Percentiles rank a stretch among this genome's conserved stretches.
Evolutionary conservation across 805 yeast genomes (phyloP).

Genomic region (Kuraishia floccosa): DNA sequence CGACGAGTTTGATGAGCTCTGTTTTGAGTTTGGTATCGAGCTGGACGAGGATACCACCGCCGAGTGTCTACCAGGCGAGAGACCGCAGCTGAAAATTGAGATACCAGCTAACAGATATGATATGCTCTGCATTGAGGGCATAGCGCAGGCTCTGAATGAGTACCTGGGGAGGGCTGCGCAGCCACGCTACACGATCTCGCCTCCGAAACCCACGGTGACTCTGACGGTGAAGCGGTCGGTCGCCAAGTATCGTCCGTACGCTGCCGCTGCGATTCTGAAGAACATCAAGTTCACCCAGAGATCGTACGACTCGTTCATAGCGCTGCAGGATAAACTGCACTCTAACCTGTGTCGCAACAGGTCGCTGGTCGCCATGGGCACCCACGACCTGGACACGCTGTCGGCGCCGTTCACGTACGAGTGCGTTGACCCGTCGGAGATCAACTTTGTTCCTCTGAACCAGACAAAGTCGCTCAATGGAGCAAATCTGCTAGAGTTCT

Average conservation of each 20-base stretch:
- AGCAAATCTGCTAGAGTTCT: conserved; percentile 72
- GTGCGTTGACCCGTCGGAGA: conserved; percentile 69
- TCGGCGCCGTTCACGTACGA: conserved; percentile 79
- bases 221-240: conserved; percentile 73
- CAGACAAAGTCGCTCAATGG: conserved; percentile 66
- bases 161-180: conserved; percentile 60
- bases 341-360: conserved; percentile 94
- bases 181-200: conserved; percentile 57
- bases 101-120: conserved; percentile 98
- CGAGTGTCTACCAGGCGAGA: conserved; percentile 59
- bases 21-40: conserved; percentile 96
- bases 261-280: conserved; percentile 90
- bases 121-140: conserved; percentile 96
- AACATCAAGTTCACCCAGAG: conserved; percentile 73
- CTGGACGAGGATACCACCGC: conserved; percentile 95
- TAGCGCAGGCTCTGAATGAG: conserved; percentile 88
- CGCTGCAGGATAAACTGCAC: conserved; percentile 93
- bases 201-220: conserved; percentile 46
- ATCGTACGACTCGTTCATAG: conserved; percentile 87
- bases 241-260: conserved; percentile 73
- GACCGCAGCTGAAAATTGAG: conserved; percentile 96
- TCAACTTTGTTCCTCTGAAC: conserved; percentile 67
- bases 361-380: conserved; percentile 96
- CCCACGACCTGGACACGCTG: conserved; percentile 84
- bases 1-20: conserved; percentile 90